Evolutionary conservation across 148 eudicot species (phyloP).

Genomic region (Rhododendron vialii): DNA sequence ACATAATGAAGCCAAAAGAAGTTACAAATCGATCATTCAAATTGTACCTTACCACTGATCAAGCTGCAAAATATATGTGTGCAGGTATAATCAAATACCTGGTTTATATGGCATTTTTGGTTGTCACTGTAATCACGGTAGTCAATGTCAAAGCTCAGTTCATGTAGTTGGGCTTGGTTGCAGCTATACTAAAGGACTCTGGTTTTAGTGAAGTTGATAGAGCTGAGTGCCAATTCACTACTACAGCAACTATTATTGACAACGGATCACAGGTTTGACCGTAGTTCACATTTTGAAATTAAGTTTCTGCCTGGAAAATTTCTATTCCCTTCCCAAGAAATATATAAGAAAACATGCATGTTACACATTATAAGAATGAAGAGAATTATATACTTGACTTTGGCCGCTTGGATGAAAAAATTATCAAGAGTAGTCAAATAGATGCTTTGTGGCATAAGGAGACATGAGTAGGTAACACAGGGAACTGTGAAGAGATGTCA

Average conservation of each 20-base stretch:
- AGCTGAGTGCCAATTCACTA: conserved; percentile 94
- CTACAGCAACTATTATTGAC: conserved; percentile 82
- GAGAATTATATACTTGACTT: not conserved
- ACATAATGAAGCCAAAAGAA: conserved; percentile 88
- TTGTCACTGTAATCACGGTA: not conserved
- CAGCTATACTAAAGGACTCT: conserved; percentile 90
- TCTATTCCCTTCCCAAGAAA: not conserved
- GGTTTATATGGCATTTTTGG: not conserved
- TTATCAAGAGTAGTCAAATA: not conserved
- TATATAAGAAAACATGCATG: not conserved
- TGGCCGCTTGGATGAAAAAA: not conserved
- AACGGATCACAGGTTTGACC: conserved; percentile 83
- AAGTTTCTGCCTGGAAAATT: not conserved
- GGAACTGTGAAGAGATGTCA: not conserved
- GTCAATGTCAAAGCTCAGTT: conserved; percentile 1
- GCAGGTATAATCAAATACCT: conserved; percentile 40
- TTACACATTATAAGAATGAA: not conserved
- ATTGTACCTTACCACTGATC: conserved; percentile 68
- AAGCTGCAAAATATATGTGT: conserved; percentile 80
- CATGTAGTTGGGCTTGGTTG: conserved; percentile 15
- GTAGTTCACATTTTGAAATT: not conserved
- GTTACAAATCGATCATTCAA: conserved; percentile 55
- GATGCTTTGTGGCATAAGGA: not conserved
- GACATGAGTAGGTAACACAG: not conserved
- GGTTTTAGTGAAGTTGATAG: conserved; percentile 83